These are phyloP conservation scores for Protostelium mycophagum DNA, from an alignment of 78 protist genomes.

Conservation along the genomic window DNA sequence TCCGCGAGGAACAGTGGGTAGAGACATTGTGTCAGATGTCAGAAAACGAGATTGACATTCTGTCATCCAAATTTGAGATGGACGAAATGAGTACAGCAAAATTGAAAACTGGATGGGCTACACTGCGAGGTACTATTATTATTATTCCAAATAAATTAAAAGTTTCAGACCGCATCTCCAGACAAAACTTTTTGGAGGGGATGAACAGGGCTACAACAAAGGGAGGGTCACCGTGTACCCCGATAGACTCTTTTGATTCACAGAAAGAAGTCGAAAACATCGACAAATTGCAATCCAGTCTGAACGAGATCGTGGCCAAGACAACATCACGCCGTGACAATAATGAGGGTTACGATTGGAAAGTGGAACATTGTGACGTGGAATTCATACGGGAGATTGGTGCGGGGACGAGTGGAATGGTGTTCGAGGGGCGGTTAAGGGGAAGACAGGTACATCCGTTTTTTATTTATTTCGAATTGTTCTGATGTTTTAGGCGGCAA, in stretches of 20 bases:
- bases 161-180: constrained; percentile 17
- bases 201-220: not conserved
- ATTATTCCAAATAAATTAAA: not conserved
- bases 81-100: not conserved
- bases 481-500: no score
- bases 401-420: constrained; percentile 46
- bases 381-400: constrained; percentile 48
- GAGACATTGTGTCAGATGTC: constrained; percentile 31
- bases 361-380: constrained; percentile 27
- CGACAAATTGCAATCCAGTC: not conserved
- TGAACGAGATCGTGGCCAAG: not conserved
- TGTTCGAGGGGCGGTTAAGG: constrained; percentile 35
- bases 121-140: not conserved
- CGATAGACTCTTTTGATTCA: not conserved
- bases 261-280: not conserved
- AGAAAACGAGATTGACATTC: constrained; percentile 15
- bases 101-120: not conserved
- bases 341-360: not conserved
- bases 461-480: no score
- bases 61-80: constrained; percentile 34
- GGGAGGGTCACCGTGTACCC: not conserved
- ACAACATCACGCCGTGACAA: not conserved
- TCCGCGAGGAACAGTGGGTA: constrained; percentile 52
- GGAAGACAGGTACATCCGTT: no score
- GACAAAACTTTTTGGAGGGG: constrained; percentile 11